A percentile compares a stretch with the other conserved stretches of the same genome.
Conservation (phyloP, 129 eudicot species). For the Scalesia atractyloides region DNA sequence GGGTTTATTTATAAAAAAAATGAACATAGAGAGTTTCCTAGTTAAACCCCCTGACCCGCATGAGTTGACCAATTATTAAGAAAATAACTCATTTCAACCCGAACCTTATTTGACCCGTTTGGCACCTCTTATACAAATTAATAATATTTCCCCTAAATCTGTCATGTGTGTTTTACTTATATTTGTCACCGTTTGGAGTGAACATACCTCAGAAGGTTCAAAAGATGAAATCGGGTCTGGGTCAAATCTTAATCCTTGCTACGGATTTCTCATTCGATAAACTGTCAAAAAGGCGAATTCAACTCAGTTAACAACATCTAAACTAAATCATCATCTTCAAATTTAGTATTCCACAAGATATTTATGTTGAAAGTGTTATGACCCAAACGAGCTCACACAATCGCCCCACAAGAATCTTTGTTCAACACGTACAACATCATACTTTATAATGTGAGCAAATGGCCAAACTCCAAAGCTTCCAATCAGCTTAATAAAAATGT, state of each 20-base stretch:
- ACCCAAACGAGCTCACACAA: slow-evolving; percentile 61
- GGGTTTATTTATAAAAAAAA: too few relatives aligned
- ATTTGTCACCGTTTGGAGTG: background rate
- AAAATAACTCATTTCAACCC: background rate
- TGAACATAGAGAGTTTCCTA: too few relatives aligned
- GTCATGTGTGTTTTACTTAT: slow-evolving; percentile 1
- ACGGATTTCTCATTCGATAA: slow-evolving; percentile 87
- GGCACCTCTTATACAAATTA: background rate
- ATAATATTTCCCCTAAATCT: background rate
- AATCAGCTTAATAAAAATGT: slow-evolving; percentile 62
- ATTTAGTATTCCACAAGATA: slow-evolving; percentile 13
- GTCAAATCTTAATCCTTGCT: slow-evolving; percentile 70
- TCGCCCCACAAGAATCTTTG: slow-evolving; percentile 94
- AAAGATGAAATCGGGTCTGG: slow-evolving; percentile 45
- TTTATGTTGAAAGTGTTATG: slow-evolving; percentile 51
- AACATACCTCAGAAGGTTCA: slow-evolving; percentile 55
- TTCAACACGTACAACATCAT: slow-evolving; percentile 77
- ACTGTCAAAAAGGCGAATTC: slow-evolving; percentile 30
- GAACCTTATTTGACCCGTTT: background rate
- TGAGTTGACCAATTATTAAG: too few relatives aligned
- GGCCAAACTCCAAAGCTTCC: slow-evolving; percentile 99
- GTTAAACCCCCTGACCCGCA: too few relatives aligned
- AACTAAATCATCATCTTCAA: background rate
- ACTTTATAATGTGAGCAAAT: slow-evolving; percentile 75
- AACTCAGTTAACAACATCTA: background rate